phyloP scores from a whole-genome alignment of 164 flowering plant genomes.

The Platanus orientalis region DNA sequence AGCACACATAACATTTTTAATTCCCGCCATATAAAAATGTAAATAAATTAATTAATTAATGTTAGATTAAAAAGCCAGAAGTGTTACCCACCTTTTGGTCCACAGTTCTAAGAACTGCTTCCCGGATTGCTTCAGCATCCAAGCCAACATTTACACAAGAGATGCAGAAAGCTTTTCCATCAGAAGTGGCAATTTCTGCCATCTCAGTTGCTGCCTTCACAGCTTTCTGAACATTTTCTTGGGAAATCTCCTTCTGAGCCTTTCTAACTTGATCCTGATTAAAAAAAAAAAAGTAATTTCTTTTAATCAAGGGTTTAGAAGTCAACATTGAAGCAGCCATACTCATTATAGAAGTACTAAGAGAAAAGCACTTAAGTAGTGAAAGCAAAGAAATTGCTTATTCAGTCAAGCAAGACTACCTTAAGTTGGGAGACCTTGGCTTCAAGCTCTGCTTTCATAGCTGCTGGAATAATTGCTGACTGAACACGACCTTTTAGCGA shows the following conservation, averaged over 20 bases:
- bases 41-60: too few species aligned
- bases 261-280: slow-evolving; percentile 63
- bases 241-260: slow-evolving; percentile 75
- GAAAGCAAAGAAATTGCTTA: neutral
- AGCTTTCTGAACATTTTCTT: slow-evolving; percentile 74
- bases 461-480: slow-evolving; percentile 74
- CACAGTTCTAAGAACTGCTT: slow-evolving; percentile 73
- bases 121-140: slow-evolving; percentile 81
- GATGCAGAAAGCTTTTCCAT: slow-evolving; percentile 71
- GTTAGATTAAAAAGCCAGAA: too few species aligned
- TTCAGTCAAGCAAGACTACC: slow-evolving; percentile 29
- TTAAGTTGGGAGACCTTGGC: slow-evolving; percentile 56
- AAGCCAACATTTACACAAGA: slow-evolving; percentile 70
- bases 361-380: neutral
- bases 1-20: neutral
- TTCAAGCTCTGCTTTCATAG: slow-evolving; percentile 75
- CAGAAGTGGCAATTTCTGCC: slow-evolving; percentile 66
- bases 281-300: neutral
- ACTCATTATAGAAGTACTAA: neutral
- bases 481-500: slow-evolving; percentile 72
- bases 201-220: slow-evolving; percentile 43
- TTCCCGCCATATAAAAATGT: neutral
- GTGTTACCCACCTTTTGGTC: slow-evolving; percentile 54
- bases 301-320: neutral
- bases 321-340: neutral